Evolutionary conservation across 2,329 filamentous ascomycete species (phyloP).

Genomic region (Hymenoscyphus repandus): DNA sequence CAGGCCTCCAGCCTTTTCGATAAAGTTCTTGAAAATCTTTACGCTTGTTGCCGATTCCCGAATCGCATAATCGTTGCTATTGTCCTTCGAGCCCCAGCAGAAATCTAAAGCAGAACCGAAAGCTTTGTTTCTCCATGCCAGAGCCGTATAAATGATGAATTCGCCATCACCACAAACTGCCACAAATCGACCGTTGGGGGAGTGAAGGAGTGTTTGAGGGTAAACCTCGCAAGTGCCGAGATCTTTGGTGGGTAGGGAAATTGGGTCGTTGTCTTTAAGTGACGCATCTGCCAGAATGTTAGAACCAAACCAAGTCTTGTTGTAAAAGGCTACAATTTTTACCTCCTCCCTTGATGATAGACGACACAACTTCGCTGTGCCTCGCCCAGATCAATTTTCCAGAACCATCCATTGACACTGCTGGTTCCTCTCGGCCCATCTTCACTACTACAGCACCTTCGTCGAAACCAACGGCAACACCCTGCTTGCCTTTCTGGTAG

Average conservation of each 20-base stretch:
- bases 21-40: conserved; percentile 97
- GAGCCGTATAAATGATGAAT: conserved; percentile 97
- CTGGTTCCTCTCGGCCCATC: conserved; percentile 93
- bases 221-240: conserved; percentile 95
- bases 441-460: conserved; percentile 97
- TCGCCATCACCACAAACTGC: conserved; percentile 93
- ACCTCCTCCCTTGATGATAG: conserved; percentile 87
- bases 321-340: conserved; percentile 25
- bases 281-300: conserved; percentile 55
- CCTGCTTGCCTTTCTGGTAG: conserved; percentile 91
- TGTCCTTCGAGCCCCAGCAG: conserved; percentile 93
- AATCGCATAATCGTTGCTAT: conserved; percentile 97
- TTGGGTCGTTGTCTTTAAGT: conserved; percentile 82
- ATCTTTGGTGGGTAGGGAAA: conserved; percentile 86
- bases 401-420: conserved; percentile 93
- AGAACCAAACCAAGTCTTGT: conserved; percentile 16
- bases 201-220: conserved; percentile 89
- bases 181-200: conserved; percentile 88
- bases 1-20: conserved; percentile 80
- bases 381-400: conserved; percentile 96
- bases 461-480: conserved; percentile 92
- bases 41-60: conserved; percentile 90
- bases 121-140: conserved; percentile 95
- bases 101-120: conserved; percentile 96
- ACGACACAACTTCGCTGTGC: conserved; percentile 90